phyloP scores from a whole-genome alignment of 2,329 filamentous ascomycete genomes.

The Xylaria sp. region DNA sequence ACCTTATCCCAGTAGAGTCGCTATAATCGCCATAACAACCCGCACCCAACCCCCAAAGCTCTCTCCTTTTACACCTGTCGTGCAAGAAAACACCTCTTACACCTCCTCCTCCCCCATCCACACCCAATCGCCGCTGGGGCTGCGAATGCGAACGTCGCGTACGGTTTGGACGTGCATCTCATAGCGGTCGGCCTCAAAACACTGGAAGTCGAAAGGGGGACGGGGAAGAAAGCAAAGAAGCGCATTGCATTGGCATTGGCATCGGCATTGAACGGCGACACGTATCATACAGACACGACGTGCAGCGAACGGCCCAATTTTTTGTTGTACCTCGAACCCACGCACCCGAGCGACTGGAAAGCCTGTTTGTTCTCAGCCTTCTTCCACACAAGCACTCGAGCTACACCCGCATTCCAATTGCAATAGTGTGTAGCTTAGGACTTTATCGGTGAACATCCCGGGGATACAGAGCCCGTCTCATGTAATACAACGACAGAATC shows the following conservation, averaged over 20 bases:
- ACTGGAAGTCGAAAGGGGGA: slow-evolving; percentile 26
- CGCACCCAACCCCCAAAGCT: slow-evolving; percentile 31
- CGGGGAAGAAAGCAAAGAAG: slow-evolving; percentile 22
- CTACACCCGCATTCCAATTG: slow-evolving; percentile 15
- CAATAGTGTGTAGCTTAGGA: not conserved
- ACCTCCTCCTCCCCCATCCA: slow-evolving; percentile 10
- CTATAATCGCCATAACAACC: slow-evolving; percentile 45
- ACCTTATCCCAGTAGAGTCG: slow-evolving; percentile 36
- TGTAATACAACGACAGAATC: slow-evolving; percentile 14
- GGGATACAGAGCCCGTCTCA: slow-evolving; percentile 1
- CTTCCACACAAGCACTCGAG: not conserved
- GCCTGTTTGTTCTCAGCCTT: slow-evolving; percentile 16
- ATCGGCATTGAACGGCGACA: slow-evolving; percentile 4
- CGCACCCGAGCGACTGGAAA: slow-evolving; percentile 7
- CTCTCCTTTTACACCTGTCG: slow-evolving; percentile 22
- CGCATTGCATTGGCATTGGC: slow-evolving; percentile 4
- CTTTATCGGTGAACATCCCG: not conserved
- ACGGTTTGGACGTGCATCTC: slow-evolving; percentile 19
- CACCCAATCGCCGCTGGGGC: slow-evolving; percentile 22
- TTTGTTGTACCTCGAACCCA: slow-evolving; percentile 18
- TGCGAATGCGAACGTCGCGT: slow-evolving; percentile 19
- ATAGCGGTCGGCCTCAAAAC: slow-evolving; percentile 1
- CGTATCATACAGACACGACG: not conserved
- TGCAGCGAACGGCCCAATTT: slow-evolving; percentile 26
- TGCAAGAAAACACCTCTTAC: slow-evolving; percentile 25